These are phyloP conservation scores for Leersia perrieri DNA, from an alignment of 176 grass and related monocot genomes.

Conservation along the genomic window DNA sequence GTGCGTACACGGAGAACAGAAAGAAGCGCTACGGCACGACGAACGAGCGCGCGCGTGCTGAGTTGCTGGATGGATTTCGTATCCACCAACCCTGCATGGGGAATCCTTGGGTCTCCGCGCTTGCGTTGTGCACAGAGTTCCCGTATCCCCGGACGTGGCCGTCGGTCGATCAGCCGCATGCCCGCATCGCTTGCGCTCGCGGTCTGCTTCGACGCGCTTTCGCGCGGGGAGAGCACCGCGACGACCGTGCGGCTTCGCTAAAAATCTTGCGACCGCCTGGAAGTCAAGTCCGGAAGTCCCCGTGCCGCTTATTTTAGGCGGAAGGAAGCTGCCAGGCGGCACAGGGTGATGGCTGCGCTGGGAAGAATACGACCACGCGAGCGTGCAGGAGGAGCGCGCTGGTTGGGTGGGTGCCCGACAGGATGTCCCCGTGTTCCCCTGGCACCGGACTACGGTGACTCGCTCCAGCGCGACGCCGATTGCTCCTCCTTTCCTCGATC, in stretches of 20 bases:
- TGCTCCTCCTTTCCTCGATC: neutral
- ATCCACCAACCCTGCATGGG: neutral
- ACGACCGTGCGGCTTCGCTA: neutral
- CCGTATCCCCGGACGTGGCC: constrained; percentile 27
- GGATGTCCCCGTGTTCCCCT: neutral
- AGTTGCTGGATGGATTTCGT: neutral
- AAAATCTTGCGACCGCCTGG: neutral
- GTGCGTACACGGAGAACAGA: neutral
- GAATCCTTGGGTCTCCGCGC: neutral
- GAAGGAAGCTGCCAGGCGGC: constrained; percentile 12
- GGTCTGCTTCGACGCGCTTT: neutral
- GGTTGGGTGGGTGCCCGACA: constrained; percentile 35
- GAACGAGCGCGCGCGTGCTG: neutral
- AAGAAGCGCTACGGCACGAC: neutral
- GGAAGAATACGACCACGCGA: neutral
- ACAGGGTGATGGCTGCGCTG: neutral
- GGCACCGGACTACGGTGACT: neutral
- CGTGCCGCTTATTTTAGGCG: neutral
- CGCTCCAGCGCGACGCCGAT: neutral
- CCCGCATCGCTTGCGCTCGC: neutral
- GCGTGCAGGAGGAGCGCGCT: neutral
- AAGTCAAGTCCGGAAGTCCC: neutral
- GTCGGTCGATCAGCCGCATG: too few relatives aligned
- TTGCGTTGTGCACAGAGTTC: neutral
- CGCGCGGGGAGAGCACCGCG: neutral